Evolutionary conservation across 768 basidiomycete species (phyloP).

Genomic region (Mycena floridula): DNA sequence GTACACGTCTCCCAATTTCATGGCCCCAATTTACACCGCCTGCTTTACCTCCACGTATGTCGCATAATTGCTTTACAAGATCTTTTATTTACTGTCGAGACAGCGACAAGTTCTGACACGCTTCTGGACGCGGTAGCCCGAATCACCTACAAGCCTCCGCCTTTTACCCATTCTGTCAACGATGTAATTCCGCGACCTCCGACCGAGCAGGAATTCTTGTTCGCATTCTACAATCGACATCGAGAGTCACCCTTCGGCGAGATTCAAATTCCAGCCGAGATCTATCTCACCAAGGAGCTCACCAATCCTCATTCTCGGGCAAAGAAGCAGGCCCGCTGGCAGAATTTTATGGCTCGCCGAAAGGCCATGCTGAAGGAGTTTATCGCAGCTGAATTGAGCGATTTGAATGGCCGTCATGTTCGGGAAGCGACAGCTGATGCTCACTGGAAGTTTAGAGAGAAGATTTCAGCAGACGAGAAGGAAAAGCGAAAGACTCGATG

Average conservation of each 20-base stretch:
- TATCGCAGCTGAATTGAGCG: constrained; percentile 44
- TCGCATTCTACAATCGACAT: constrained; percentile 48
- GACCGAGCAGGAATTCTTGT: constrained; percentile 52
- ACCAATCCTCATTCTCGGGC: constrained; percentile 79
- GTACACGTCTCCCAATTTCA: constrained; percentile 44
- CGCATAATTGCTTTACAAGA: background rate
- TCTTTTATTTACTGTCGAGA: background rate
- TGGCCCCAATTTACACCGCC: constrained; percentile 58
- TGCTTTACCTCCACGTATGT: constrained; percentile 36
- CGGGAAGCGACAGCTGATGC: constrained; percentile 70
- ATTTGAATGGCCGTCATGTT: constrained; percentile 53
- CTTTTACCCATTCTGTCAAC: constrained; percentile 32
- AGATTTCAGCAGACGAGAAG: constrained; percentile 49
- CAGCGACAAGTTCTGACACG: constrained; percentile 65
- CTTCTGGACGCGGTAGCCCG: constrained; percentile 49
- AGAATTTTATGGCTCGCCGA: constrained; percentile 43
- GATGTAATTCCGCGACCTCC: constrained; percentile 34
- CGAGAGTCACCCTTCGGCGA: constrained; percentile 39
- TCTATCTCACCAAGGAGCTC: constrained; percentile 61
- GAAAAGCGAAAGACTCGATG: constrained; percentile 56
- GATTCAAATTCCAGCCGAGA: constrained; percentile 55
- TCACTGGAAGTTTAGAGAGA: constrained; percentile 64
- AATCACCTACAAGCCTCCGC: constrained; percentile 67
- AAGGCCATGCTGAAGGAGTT: constrained; percentile 47
- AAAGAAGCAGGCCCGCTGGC: constrained; percentile 77